Conservation (phyloP, 192 early-diverging fungal species). For the Mortierella hygrophila region DNA sequence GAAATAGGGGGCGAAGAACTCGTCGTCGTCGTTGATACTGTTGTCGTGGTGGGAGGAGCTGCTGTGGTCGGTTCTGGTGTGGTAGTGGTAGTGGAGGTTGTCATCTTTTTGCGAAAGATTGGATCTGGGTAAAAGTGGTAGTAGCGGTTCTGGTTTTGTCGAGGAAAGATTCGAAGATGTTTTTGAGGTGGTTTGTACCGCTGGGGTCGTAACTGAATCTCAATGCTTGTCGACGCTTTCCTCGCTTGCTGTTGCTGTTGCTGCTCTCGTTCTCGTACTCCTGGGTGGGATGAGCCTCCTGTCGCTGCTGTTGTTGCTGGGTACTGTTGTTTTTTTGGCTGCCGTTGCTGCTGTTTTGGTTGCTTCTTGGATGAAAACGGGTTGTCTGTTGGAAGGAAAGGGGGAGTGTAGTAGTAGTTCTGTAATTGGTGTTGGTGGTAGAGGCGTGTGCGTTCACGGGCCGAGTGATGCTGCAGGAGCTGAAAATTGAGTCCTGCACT, state of each 20-base stretch:
- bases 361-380: not conserved
- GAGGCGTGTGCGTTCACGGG: conserved; percentile 15
- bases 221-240: not conserved
- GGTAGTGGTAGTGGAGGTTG: not conserved
- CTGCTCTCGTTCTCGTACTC: not conserved
- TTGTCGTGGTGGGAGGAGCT: not conserved
- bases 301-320: not conserved
- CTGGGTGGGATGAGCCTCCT: conserved; percentile 6
- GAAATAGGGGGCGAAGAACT: not conserved
- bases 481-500: conserved; percentile 1
- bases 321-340: not conserved
- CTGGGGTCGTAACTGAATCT: conserved; percentile 11
- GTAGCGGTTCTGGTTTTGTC: conserved; percentile 32
- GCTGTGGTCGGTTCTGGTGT: not conserved
- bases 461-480: conserved; percentile 10
- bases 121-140: conserved; percentile 44
- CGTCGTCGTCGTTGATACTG: not conserved
- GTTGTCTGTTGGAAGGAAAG: not conserved
- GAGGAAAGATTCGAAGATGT: conserved; percentile 16
- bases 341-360: not conserved
- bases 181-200: not conserved
- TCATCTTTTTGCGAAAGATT: conserved; percentile 24
- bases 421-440: conserved; percentile 19
- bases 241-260: not conserved
- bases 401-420: not conserved